Conservation (phyloP, 1,284 basidiomycete species). For the Somion occarium region DNA sequence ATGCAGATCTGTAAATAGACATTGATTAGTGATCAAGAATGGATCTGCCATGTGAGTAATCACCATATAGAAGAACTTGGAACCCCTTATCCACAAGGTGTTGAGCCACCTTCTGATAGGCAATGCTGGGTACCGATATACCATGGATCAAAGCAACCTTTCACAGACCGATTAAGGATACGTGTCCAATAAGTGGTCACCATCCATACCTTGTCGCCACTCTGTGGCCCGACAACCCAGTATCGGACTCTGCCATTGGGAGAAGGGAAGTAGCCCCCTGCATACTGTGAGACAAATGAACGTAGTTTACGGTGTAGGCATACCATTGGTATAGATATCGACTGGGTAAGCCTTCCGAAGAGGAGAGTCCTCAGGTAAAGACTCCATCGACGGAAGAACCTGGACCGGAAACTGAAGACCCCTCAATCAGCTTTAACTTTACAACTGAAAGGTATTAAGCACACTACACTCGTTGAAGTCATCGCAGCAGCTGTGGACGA, state of each 20-base stretch:
- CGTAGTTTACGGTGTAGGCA: not conserved
- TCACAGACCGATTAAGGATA: not conserved
- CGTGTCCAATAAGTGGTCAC: too few relatives aligned
- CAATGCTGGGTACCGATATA: conserved; percentile 63
- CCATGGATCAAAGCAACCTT: conserved; percentile 74
- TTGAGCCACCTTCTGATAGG: conserved; percentile 68
- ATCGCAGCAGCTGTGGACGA: too few relatives aligned
- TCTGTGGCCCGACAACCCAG: conserved; percentile 71
- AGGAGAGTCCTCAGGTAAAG: conserved; percentile 16
- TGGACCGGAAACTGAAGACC: conserved; percentile 15
- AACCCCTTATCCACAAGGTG: conserved; percentile 55
- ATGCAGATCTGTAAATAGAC: conserved; percentile 52
- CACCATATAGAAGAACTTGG: conserved; percentile 71
- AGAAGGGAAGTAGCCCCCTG: conserved; percentile 24
- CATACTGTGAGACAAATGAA: conserved; percentile 1
- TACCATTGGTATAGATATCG: conserved; percentile 24
- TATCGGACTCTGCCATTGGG: conserved; percentile 45
- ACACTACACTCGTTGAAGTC: too few relatives aligned
- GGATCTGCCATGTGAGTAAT: not conserved
- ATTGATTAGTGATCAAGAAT: not conserved
- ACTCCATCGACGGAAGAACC: conserved; percentile 24
- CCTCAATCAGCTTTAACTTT: too few relatives aligned
- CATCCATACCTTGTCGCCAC: conserved; percentile 65
- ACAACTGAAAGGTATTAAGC: too few relatives aligned
- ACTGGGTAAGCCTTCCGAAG: conserved; percentile 25